These are phyloP conservation scores for Hypoxylon crocopeplum DNA, from an alignment of 495 filamentous ascomycete genomes.

Conservation along the genomic window DNA sequence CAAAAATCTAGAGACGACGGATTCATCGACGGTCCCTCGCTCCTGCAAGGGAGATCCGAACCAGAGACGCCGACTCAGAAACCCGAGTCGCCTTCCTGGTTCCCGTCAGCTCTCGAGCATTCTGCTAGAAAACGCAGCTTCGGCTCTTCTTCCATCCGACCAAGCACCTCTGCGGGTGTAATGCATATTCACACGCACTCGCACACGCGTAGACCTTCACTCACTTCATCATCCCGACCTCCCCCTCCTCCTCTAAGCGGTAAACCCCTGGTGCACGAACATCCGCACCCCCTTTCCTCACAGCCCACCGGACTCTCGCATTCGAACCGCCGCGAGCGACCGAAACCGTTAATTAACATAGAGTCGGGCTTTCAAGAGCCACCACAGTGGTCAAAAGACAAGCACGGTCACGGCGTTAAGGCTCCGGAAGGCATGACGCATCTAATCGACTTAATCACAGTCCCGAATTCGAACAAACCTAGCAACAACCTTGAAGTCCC, in stretches of 20 bases:
- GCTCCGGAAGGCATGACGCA: conserved; percentile 61
- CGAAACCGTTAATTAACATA: conserved; percentile 73
- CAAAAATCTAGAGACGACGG: conserved; percentile 37
- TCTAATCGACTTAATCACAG: conserved; percentile 63
- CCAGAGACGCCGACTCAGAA: conserved; percentile 9
- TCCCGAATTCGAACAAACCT: conserved; percentile 9
- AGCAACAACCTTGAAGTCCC: neutral
- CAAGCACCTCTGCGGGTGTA: conserved; percentile 25
- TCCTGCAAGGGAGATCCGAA: conserved; percentile 50
- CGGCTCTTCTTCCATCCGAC: conserved; percentile 21
- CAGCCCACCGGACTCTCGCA: conserved; percentile 23
- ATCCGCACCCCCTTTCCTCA: conserved; percentile 25
- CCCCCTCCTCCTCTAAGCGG: conserved; percentile 22
- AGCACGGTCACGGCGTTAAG: conserved; percentile 71
- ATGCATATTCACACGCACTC: conserved; percentile 21
- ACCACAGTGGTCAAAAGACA: conserved; percentile 67
- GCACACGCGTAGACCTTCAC: conserved; percentile 23
- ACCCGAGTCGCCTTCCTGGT: conserved; percentile 46
- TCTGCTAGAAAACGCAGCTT: conserved; percentile 43
- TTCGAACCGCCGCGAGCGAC: conserved; percentile 33
- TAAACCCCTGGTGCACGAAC: conserved; percentile 10
- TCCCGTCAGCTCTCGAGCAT: conserved; percentile 54
- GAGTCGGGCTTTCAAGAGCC: conserved; percentile 76
- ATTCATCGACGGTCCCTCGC: conserved; percentile 58
- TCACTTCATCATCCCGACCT: conserved; percentile 29